phyloP scores from a whole-genome alignment of 73 alveolate genomes.

The Tetrahymena malaccensis region DNA sequence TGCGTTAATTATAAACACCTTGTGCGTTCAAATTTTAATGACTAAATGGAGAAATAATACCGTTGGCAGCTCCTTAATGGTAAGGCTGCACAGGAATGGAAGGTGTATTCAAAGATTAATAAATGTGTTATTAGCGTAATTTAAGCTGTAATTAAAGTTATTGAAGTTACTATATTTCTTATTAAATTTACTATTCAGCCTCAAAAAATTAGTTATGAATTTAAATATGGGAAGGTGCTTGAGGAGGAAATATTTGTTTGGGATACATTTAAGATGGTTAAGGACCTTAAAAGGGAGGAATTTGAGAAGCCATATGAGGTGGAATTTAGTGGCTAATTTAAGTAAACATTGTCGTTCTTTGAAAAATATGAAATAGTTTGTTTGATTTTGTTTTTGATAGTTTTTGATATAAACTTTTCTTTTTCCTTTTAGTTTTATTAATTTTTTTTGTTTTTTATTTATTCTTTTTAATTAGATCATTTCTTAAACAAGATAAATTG shows the following conservation, averaged over 20 bases:
- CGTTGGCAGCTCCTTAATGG: background rate
- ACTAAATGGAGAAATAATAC: background rate
- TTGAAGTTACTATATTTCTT: background rate
- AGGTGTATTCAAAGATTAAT: background rate
- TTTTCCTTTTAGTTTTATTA: background rate
- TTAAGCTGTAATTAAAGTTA: background rate
- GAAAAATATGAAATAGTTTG: background rate
- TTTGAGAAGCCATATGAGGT: background rate
- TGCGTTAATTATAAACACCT: background rate
- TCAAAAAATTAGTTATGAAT: background rate
- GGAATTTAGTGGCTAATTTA: background rate
- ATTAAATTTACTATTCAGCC: background rate
- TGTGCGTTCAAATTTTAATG: background rate
- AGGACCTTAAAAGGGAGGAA: background rate
- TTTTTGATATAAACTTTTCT: background rate
- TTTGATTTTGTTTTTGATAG: background rate
- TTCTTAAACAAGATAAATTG: background rate
- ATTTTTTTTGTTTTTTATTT: background rate
- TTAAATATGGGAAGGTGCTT: background rate
- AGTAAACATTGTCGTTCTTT: background rate
- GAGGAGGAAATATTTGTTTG: background rate
- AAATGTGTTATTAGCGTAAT: background rate
- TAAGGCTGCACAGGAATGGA: background rate
- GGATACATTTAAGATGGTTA: background rate
- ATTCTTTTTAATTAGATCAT: background rate